phyloP scores from a whole-genome alignment of 768 basidiomycete genomes.

The Ephemerocybe angulata region DNA sequence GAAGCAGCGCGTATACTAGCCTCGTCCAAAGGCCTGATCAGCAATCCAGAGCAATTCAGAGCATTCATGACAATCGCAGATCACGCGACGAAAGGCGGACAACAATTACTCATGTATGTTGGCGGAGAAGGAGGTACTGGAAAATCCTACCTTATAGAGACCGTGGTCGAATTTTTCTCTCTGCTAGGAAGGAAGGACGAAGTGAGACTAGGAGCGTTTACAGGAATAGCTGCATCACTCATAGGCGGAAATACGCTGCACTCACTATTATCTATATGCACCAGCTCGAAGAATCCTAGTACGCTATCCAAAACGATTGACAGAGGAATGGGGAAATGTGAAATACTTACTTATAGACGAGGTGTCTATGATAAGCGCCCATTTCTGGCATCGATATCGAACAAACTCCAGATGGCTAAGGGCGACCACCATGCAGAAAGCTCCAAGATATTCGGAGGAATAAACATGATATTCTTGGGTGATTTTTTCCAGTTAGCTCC shows the following conservation, averaged over 20 bases:
- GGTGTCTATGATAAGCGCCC: slow-evolving; percentile 13
- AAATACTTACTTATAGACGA: too few relatives aligned
- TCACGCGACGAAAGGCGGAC: not conserved
- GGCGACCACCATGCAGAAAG: not conserved
- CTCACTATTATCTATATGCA: slow-evolving; percentile 15
- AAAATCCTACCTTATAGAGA: slow-evolving; percentile 16
- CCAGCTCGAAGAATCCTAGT: too few relatives aligned
- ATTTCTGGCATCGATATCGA: slow-evolving; percentile 7
- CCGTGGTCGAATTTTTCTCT: slow-evolving; percentile 7
- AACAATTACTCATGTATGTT: slow-evolving; percentile 13
- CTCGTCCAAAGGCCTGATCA: not conserved
- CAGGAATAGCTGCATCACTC: slow-evolving; percentile 15
- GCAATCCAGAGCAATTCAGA: slow-evolving; percentile 7
- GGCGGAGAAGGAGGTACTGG: slow-evolving; percentile 15
- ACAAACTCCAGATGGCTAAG: slow-evolving; percentile 5
- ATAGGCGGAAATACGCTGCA: slow-evolving; percentile 14
- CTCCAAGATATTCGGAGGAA: slow-evolving; percentile 10
- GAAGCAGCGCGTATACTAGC: too few relatives aligned
- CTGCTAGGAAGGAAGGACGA: not conserved
- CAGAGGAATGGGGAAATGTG: too few relatives aligned
- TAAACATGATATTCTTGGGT: slow-evolving; percentile 15
- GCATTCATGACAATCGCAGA: slow-evolving; percentile 7
- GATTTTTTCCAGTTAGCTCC: slow-evolving; percentile 14
- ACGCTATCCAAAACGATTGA: too few relatives aligned
- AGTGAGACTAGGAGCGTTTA: slow-evolving; percentile 12